Conservation (phyloP, 2,329 filamentous ascomycete species). For the Hymenoscyphus scutula region DNA sequence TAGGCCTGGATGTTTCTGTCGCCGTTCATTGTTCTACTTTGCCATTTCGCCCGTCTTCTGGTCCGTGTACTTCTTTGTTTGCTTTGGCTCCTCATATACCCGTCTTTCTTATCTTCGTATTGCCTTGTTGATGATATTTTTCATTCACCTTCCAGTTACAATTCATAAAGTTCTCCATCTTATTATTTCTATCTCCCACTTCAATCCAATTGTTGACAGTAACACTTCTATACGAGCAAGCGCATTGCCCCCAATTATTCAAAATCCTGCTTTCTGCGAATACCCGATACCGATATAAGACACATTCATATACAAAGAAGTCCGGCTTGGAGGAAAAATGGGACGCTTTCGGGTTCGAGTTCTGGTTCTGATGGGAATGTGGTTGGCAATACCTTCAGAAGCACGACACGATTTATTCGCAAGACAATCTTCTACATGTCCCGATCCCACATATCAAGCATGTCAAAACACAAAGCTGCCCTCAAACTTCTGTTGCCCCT, state of each 20-base stretch:
- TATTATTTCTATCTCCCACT: background rate
- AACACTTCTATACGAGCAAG: background rate
- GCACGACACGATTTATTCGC: slow-evolving; percentile 45
- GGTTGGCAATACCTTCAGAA: slow-evolving; percentile 38
- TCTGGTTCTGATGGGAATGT: slow-evolving; percentile 24
- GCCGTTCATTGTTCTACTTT: slow-evolving; percentile 1
- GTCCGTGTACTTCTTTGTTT: background rate
- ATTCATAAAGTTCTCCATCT: background rate
- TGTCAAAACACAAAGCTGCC: slow-evolving; percentile 56
- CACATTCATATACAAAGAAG: background rate
- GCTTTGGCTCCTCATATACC: background rate
- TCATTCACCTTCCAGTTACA: background rate
- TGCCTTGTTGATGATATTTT: background rate
- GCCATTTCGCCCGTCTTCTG: background rate
- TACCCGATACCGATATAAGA: background rate
- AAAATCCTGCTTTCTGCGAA: background rate
- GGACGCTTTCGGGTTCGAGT: slow-evolving; percentile 18
- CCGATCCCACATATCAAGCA: slow-evolving; percentile 46
- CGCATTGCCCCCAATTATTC: background rate
- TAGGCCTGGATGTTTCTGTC: slow-evolving; percentile 3
- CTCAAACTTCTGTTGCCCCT: slow-evolving; percentile 64
- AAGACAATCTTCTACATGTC: slow-evolving; percentile 50
- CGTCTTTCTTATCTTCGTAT: background rate
- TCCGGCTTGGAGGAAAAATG: slow-evolving; percentile 21
- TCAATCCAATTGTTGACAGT: background rate